A percentile compares a stretch with the other conserved stretches of the same genome.
Conservation (phyloP, 345 rosid species). For the Hirschfeldia incana region DNA sequence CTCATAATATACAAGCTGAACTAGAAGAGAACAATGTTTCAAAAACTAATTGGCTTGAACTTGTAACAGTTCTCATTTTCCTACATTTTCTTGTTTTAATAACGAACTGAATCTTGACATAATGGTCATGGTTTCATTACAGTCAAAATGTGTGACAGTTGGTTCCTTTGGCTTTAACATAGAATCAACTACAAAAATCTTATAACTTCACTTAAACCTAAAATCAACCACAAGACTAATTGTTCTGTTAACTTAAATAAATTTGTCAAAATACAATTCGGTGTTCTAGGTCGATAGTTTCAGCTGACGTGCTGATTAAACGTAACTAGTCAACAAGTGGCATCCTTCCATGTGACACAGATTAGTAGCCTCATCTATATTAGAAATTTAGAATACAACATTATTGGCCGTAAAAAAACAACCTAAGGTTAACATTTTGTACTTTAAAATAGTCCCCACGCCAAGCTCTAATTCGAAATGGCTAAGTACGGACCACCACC, state of each 20-base stretch:
- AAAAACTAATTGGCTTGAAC: not conserved
- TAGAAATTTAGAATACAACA: not conserved
- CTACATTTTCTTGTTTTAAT: not conserved
- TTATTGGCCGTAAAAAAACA: not conserved
- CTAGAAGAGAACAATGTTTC: not conserved
- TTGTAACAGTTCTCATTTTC: not conserved
- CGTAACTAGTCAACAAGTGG: not conserved
- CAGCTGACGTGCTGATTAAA: not conserved
- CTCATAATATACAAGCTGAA: not conserved
- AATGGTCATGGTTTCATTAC: not conserved
- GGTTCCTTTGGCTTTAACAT: not conserved
- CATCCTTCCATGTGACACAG: slow-evolving; percentile 4
- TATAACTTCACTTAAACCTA: not conserved
- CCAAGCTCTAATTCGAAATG: slow-evolving; percentile 25
- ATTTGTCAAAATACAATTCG: not conserved
- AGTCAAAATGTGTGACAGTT: not conserved
- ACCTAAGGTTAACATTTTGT: not conserved
- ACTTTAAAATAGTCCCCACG: not conserved
- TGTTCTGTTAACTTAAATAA: not conserved
- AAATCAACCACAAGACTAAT: not conserved
- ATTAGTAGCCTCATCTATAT: not conserved
- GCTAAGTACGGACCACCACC: slow-evolving; percentile 24
- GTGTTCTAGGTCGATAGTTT: not conserved
- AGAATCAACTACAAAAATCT: not conserved
- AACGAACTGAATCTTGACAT: not conserved